Conservation (phyloP, 805 yeast species). For the Wickerhamiella azymoides region DNA sequence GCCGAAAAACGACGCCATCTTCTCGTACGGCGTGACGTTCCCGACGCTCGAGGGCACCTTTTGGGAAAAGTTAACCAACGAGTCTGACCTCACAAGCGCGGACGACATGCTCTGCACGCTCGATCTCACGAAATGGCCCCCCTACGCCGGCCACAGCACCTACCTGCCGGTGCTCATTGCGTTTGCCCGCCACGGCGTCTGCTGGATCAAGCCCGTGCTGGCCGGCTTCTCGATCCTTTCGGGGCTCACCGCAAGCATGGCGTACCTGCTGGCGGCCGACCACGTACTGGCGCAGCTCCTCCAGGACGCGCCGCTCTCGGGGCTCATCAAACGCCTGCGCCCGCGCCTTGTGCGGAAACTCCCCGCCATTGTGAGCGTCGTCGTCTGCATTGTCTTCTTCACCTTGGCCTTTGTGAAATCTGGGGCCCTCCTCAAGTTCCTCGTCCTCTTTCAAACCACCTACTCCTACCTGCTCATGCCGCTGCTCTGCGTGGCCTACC, state of each 20-base stretch:
- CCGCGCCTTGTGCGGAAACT: background rate
- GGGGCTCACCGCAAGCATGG: slow-evolving; percentile 9
- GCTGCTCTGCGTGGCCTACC: slow-evolving; percentile 36
- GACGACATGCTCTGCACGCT: background rate
- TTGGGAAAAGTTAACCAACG: too few relatives aligned
- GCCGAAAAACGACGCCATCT: background rate
- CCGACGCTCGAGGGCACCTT: background rate
- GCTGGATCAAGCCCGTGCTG: slow-evolving; percentile 7
- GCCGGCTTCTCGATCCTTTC: slow-evolving; percentile 10
- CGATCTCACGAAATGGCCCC: background rate
- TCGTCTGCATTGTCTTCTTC: slow-evolving; percentile 7
- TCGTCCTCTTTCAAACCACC: background rate
- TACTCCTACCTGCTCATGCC: background rate
- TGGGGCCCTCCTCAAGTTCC: background rate
- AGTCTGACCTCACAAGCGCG: too few relatives aligned
- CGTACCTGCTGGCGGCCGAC: slow-evolving; percentile 13
- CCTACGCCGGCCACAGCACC: background rate
- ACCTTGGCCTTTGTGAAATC: background rate
- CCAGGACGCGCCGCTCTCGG: slow-evolving; percentile 8
- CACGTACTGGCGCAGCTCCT: slow-evolving; percentile 14
- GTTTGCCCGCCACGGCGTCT: slow-evolving; percentile 3
- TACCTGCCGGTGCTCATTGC: slow-evolving; percentile 11
- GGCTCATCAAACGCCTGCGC: background rate
- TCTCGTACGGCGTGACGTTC: background rate
- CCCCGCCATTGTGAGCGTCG: slow-evolving; percentile 1